Base-by-base conservation (phyloP, 2,329 filamentous ascomycete genomes). In the Alternaria tenuissima region DNA sequence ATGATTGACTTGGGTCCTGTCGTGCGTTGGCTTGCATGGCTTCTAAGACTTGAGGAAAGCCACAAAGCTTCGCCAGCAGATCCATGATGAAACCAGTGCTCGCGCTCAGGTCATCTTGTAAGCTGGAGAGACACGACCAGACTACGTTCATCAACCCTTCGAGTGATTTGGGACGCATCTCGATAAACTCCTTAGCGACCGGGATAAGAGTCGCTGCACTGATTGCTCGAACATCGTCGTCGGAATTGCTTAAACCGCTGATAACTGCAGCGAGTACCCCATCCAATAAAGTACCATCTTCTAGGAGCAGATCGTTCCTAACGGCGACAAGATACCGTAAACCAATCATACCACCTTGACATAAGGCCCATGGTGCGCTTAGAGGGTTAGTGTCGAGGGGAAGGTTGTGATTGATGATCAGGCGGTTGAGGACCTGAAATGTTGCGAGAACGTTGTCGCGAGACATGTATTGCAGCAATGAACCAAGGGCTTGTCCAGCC, bases 51-150 rank as follows among this genome's bases (percentile, higher is more conserved):
- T 97, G 88, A 0, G 92, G 92, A 81, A 97, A 99, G 64, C 93
- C 91, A 81, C 95, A 99, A 2, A 99, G 87, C 61, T 95, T 98
- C 14, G 96, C 95, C 18, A 99, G 85, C 41, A 99, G 86, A 77
- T 99, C 96, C 96, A 99, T 99, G 55, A 99, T 96, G 57, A 93
- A 96, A 48, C 95, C 95, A 9, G 96, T 99, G 77, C 95, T 98
- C 4, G 95, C 95, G 77, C 94, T 98, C 18, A 99, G 85, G 75
- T 99, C 95, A 75, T 99, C 95, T 66, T 94, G 94, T n/a, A 99
- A 84, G 75, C 96, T 96, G 4, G 94, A 96, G 24, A 99, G 84
- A 81, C 95, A 98, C 73, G 96, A 92, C 95, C 95, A 99, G 28
- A 99, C 94, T 60, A 98, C 96, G 74, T 91, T 90, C 78, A 97